These are phyloP conservation scores for Actinomortierella wolfii DNA, from an alignment of 371 early-diverging fungal genomes.

Conservation along the genomic window DNA sequence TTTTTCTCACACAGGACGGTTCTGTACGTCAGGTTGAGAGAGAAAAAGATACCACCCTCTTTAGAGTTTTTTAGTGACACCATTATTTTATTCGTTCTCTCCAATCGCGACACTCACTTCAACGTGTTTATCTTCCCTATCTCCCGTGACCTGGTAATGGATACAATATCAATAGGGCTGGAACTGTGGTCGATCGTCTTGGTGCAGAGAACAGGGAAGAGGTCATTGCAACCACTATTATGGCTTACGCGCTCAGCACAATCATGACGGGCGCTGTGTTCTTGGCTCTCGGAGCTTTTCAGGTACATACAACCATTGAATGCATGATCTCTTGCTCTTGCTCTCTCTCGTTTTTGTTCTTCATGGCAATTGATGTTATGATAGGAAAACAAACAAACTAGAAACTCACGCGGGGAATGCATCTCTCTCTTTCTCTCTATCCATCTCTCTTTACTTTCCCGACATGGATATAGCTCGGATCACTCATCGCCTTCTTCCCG, in stretches of 20 bases:
- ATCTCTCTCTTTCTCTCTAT: background rate
- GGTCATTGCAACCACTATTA: slow-evolving; percentile 88
- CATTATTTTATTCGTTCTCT: too few relatives aligned
- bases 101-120: too few relatives aligned
- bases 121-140: too few relatives aligned
- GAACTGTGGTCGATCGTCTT: slow-evolving; percentile 66
- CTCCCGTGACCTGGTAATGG: slow-evolving; percentile 65
- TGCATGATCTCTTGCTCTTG: background rate
- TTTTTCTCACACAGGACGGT: too few relatives aligned
- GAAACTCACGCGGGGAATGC: too few relatives aligned
- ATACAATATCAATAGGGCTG: slow-evolving; percentile 51
- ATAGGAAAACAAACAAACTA: too few relatives aligned
- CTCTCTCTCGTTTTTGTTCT: background rate
- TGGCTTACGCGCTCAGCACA: slow-evolving; percentile 83
- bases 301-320: slow-evolving; percentile 50
- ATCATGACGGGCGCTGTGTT: slow-evolving; percentile 90
- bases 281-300: slow-evolving; percentile 82
- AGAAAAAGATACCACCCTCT: too few relatives aligned
- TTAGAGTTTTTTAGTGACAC: too few relatives aligned
- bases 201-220: slow-evolving; percentile 62
- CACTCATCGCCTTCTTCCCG: slow-evolving; percentile 91
- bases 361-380: background rate
- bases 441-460: background rate
- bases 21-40: too few relatives aligned
- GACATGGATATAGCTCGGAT: slow-evolving; percentile 60